Evolutionary conservation across 2,329 filamentous ascomycete genomes (phyloP).

Genomic region (Diaporthe australafricana): DNA sequence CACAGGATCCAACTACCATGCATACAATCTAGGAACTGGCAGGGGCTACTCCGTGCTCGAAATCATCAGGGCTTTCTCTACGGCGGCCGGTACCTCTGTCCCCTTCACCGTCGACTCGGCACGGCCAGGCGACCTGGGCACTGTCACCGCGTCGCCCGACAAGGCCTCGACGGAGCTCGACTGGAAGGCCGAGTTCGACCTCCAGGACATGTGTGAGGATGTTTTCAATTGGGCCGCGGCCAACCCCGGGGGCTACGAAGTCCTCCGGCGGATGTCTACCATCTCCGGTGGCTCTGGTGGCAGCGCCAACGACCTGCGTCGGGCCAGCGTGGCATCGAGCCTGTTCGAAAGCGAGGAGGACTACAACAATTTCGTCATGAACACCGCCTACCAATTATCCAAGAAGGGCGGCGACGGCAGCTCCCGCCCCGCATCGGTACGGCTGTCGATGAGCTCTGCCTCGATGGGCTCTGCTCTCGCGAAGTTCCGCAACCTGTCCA

Average conservation of each 20-base stretch:
- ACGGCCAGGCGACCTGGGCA: constrained; percentile 30
- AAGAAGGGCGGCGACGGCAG: neutral
- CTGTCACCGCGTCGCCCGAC: constrained; percentile 30
- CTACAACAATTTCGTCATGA: constrained; percentile 33
- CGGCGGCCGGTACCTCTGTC: constrained; percentile 28
- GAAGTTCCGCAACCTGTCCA: constrained; percentile 2
- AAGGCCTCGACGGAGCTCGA: constrained; percentile 36
- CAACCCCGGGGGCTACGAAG: constrained; percentile 35
- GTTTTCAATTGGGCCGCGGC: constrained; percentile 34
- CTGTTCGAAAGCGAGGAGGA: constrained; percentile 34
- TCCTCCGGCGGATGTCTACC: constrained; percentile 30
- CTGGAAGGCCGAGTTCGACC: constrained; percentile 35
- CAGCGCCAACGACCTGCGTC: constrained; percentile 27
- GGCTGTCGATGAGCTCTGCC: neutral
- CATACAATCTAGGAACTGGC: constrained; percentile 35
- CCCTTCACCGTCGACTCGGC: constrained; percentile 31
- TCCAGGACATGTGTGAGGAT: constrained; percentile 36
- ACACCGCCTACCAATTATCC: constrained; percentile 14
- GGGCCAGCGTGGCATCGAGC: constrained; percentile 28
- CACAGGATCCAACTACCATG: constrained; percentile 22
- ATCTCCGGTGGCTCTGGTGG: constrained; percentile 18
- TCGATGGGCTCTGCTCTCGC: constrained; percentile 1
- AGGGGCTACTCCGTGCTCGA: constrained; percentile 35
- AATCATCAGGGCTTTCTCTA: constrained; percentile 35
- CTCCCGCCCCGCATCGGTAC: constrained; percentile 7